Evolutionary conservation across 2,329 filamentous ascomycete genomes (phyloP), one percentile per base, ranked within the genome.

Genomic region (Paradendryphiella salina): DNA sequence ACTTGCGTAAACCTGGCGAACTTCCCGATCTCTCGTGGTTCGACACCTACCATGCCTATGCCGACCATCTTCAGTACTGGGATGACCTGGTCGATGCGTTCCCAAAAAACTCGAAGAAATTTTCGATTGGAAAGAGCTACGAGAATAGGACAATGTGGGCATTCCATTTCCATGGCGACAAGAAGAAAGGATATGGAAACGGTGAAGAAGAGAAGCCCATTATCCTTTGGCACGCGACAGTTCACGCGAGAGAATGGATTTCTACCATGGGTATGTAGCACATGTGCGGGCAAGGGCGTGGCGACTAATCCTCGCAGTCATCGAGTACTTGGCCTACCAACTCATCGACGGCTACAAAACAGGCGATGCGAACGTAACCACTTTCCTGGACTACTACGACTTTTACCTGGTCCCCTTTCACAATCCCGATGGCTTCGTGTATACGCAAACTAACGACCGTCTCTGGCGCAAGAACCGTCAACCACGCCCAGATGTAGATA

Each of bases 1-100:
- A 28, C 2, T 18, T 63, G 11, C 52, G 60, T 18, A 59, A 58
- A 40, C 50, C 56, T 23, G 69, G 66, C 14, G 76, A 79, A 47
- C 60, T 63, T 4, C 54, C 60, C 20, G 55, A 58, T 10, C 85
- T 65, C 80, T 59, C 66, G 0, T 72, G 67, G 66, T 72, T 63
- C 38, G 61, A 67, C 37, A 60, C 60, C 3, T 72, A 72, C 35
- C 69, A 70, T 49, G 44, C 59, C 1, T 72, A 70, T 35, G 54
- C 60, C 17, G 65, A 68, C 26, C 69, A 71, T 39, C 35, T 67
- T 10, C 42, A 63, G 13, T 71, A 66, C 37, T 66, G 69, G 56
- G 57, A 65, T 11, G 63, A 69, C 31, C 44, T 72, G n/a, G 61
- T 67, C 3, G 48, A 52, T 2, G 56, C 59, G 0, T 68, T 69